These are phyloP conservation scores for Kalaharituber pfeilii DNA, from an alignment of 2,329 filamentous ascomycete genomes.

Conservation along the genomic window DNA sequence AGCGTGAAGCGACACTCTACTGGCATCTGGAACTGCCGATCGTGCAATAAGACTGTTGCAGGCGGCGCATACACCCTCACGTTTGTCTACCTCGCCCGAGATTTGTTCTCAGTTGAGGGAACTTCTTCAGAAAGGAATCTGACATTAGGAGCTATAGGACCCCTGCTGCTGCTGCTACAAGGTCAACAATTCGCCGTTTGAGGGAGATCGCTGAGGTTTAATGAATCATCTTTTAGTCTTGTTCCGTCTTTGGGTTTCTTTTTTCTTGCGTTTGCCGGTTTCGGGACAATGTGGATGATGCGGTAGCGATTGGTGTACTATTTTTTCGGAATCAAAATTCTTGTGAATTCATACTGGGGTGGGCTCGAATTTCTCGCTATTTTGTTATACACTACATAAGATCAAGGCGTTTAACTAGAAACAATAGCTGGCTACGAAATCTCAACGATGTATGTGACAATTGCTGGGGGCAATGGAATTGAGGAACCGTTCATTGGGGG, in stretches of 20 bases:
- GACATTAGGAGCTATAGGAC: conserved; percentile 41
- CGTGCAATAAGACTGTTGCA: conserved; percentile 85
- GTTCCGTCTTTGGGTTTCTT: background rate
- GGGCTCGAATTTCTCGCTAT: background rate
- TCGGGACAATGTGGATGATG: background rate
- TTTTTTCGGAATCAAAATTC: background rate
- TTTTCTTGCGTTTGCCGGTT: background rate
- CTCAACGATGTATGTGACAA: too few relatives aligned
- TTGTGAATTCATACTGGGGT: background rate
- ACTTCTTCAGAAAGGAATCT: background rate
- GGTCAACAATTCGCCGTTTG: conserved; percentile 91
- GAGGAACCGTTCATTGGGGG: too few relatives aligned
- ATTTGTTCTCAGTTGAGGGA: background rate
- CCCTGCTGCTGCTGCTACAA: conserved; percentile 79
- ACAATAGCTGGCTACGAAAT: background rate
- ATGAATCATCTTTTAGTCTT: conserved; percentile 27
- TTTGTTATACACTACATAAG: background rate
- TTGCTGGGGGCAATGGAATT: too few relatives aligned
- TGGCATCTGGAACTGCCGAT: conserved; percentile 93
- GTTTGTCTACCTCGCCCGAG: conserved; percentile 45
- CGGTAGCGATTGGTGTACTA: background rate
- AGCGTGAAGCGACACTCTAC: conserved; percentile 79
- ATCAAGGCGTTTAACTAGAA: background rate
- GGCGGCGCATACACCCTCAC: conserved; percentile 90
- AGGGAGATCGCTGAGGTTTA: conserved; percentile 95